Percentiles rank a stretch among this genome's conserved stretches.
Evolutionary conservation across 495 filamentous ascomycete genomes (phyloP).

Genomic region (Hyaloscypha variabilis): DNA sequence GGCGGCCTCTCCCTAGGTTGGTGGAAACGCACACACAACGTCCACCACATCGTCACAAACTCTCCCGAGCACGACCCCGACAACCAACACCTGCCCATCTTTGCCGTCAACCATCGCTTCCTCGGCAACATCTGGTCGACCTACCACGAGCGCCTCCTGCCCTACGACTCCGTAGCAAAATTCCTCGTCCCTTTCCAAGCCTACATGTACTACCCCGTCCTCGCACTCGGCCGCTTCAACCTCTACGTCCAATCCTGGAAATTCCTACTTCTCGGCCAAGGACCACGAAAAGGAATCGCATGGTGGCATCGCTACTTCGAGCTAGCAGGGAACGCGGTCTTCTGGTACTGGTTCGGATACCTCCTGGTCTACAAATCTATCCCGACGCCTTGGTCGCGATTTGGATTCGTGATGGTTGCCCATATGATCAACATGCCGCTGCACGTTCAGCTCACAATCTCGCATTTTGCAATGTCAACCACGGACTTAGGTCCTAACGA

Average conservation of each 20-base stretch:
- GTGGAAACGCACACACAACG: slow-evolving; percentile 98
- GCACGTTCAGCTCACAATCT: slow-evolving; percentile 93
- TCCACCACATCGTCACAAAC: slow-evolving; percentile 97
- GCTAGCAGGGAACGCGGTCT: slow-evolving; percentile 77
- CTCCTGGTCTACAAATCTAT: slow-evolving; percentile 74
- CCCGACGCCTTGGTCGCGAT: slow-evolving; percentile 62
- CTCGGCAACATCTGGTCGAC: slow-evolving; percentile 74
- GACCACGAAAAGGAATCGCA: slow-evolving; percentile 66
- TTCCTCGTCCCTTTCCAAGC: slow-evolving; percentile 73
- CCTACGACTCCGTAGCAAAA: slow-evolving; percentile 74
- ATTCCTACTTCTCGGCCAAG: slow-evolving; percentile 72
- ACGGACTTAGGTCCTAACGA: slow-evolving; percentile 82
- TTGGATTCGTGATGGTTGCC: slow-evolving; percentile 78
- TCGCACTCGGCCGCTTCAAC: slow-evolving; percentile 85
- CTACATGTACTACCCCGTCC: slow-evolving; percentile 80
- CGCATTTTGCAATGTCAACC: slow-evolving; percentile 95
- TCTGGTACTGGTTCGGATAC: slow-evolving; percentile 94
- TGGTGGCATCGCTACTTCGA: slow-evolving; percentile 90
- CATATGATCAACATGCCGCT: slow-evolving; percentile 84
- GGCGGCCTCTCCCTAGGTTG: slow-evolving; percentile 90
- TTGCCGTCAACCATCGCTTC: slow-evolving; percentile 87
- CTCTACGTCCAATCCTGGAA: slow-evolving; percentile 83
- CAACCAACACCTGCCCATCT: slow-evolving; percentile 93
- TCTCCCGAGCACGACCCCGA: slow-evolving; percentile 95
- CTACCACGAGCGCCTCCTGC: slow-evolving; percentile 86